These are phyloP conservation scores for Leishmania arabica DNA, from an alignment of 208 protist species.

Conservation along the genomic window DNA sequence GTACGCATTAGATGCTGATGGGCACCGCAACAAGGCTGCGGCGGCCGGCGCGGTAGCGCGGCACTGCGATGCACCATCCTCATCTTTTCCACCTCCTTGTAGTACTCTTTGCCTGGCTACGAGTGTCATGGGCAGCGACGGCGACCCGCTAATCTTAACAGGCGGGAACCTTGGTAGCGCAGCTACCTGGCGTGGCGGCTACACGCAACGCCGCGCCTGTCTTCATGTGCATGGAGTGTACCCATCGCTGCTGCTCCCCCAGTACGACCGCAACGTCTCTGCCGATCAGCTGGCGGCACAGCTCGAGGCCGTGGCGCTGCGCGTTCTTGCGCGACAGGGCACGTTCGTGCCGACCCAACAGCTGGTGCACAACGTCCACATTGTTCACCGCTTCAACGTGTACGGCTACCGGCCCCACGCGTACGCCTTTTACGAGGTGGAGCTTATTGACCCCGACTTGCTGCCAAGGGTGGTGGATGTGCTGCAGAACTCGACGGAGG, in stretches of 20 bases:
- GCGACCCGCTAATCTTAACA: neutral
- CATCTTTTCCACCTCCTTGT: neutral
- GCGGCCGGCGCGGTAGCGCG: neutral
- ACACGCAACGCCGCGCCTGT: conserved; percentile 50
- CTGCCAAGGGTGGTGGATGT: conserved; percentile 38
- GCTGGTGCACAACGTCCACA: conserved; percentile 71
- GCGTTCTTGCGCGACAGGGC: conserved; percentile 19
- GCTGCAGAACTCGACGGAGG: conserved; percentile 48
- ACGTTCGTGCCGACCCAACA: conserved; percentile 26
- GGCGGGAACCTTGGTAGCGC: conserved; percentile 1
- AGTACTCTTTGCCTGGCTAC: neutral
- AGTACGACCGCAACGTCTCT: conserved; percentile 49
- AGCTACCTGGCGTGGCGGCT: neutral
- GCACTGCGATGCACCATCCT: neutral
- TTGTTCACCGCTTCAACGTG: conserved; percentile 63
- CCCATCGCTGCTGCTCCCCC: conserved; percentile 74
- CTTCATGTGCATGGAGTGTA: conserved; percentile 83
- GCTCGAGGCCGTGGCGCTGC: conserved; percentile 65
- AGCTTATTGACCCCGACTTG: conserved; percentile 58
- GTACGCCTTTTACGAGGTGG: conserved; percentile 63
- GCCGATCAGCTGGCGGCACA: conserved; percentile 76
- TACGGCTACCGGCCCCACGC: conserved; percentile 68
- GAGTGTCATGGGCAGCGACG: neutral
- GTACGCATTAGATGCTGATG: neutral
- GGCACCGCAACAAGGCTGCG: neutral